phyloP scores from a whole-genome alignment of 1,139 yeast genomes.

The Ogataea hybrid region DNA sequence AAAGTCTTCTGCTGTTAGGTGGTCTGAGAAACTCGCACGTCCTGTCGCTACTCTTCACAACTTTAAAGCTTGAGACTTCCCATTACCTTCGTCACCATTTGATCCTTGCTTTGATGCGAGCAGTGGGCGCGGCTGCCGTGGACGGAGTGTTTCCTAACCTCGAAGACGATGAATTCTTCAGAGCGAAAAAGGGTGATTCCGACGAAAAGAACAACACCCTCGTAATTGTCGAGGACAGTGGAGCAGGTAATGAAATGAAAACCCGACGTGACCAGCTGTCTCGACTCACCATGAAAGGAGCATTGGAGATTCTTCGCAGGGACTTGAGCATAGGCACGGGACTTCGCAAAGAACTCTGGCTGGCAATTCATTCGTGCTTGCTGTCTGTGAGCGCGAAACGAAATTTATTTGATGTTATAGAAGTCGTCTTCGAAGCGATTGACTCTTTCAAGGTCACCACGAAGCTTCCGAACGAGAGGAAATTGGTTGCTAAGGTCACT shows the following conservation, averaged over 20 bases:
- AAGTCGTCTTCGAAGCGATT: slow-evolving; percentile 62
- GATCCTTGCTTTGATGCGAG: slow-evolving; percentile 44
- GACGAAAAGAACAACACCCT: slow-evolving; percentile 32
- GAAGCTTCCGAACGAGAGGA: slow-evolving; percentile 66
- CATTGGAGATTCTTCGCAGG: slow-evolving; percentile 63
- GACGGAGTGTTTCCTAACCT: slow-evolving; percentile 53
- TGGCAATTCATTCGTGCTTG: slow-evolving; percentile 59
- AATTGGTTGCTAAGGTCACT: slow-evolving; percentile 58
- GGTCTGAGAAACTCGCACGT: slow-evolving; percentile 67
- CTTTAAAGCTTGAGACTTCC: slow-evolving; percentile 56
- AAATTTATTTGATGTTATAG: slow-evolving; percentile 60
- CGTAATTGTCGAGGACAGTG: slow-evolving; percentile 52
- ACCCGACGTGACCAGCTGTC: slow-evolving; percentile 49
- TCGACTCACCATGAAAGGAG: slow-evolving; percentile 54
- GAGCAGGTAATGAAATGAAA: slow-evolving; percentile 39
- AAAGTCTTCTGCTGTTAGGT: slow-evolving; percentile 68
- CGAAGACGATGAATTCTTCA: slow-evolving; percentile 58
- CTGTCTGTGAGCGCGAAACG: slow-evolving; percentile 61
- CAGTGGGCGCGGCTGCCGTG: slow-evolving; percentile 69
- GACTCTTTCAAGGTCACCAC: slow-evolving; percentile 61
- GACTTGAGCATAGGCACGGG: slow-evolving; percentile 67
- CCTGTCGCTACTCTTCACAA: slow-evolving; percentile 58
- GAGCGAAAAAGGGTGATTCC: slow-evolving; percentile 11
- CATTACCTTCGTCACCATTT: slow-evolving; percentile 51
- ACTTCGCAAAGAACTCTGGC: slow-evolving; percentile 63